These are phyloP conservation scores for Pholiota adiposa DNA, from an alignment of 1,284 basidiomycete species.

Conservation along the genomic window DNA sequence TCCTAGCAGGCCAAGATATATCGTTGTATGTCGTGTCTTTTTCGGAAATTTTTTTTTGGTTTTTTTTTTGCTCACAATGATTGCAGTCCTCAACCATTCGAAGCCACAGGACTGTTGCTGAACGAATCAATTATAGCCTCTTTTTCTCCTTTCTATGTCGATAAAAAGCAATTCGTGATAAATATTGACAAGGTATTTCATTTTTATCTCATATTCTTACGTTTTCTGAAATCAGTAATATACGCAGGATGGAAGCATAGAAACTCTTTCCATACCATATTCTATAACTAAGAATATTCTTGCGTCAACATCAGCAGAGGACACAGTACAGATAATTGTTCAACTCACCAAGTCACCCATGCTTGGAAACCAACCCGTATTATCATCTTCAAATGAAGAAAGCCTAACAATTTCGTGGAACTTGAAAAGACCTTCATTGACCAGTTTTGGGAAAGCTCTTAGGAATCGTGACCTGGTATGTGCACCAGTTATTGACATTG, in stretches of 20 bases:
- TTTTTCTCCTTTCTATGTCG: constrained; percentile 52
- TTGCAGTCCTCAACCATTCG: constrained; percentile 69
- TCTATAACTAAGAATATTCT: constrained; percentile 38
- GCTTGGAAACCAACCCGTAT: constrained; percentile 37
- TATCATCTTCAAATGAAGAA: constrained; percentile 24
- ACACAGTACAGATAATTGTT: constrained; percentile 35
- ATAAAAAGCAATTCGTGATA: constrained; percentile 51
- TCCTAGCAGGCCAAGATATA: constrained; percentile 49
- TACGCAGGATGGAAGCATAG: constrained; percentile 40
- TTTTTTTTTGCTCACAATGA: no score
- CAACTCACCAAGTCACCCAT: constrained; percentile 42
- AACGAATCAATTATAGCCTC: constrained; percentile 35
- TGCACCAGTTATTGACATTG: background rate
- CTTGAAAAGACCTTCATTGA: constrained; percentile 35
- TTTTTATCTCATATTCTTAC: background rate
- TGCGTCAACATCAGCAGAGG: constrained; percentile 26
- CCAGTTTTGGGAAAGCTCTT: constrained; percentile 45
- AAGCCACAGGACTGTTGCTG: constrained; percentile 43
- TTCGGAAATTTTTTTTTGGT: background rate
- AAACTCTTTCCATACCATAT: constrained; percentile 43
- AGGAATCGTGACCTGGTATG: constrained; percentile 48
- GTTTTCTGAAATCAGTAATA: background rate
- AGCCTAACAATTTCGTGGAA: constrained; percentile 40
- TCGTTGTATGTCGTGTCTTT: constrained; percentile 46
- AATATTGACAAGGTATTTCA: constrained; percentile 50